A percentile compares a stretch with the other conserved stretches of the same genome.
Conservation (phyloP, 2,329 filamentous ascomycete species). For the Ampelomyces quisqualis region DNA sequence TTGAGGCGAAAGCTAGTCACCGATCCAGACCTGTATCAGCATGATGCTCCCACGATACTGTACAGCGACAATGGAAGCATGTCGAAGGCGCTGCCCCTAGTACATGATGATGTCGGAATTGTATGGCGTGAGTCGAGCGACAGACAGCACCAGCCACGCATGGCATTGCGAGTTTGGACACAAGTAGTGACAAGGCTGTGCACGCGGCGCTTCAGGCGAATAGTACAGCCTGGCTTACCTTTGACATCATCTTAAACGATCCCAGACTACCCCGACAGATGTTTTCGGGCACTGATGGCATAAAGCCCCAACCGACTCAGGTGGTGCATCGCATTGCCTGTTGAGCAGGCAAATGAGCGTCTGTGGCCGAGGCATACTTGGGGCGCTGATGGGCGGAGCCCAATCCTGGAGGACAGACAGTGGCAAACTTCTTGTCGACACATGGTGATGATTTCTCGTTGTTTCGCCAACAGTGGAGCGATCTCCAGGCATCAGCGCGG, state of each 20-base stretch:
- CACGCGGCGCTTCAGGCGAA: conserved; percentile 5
- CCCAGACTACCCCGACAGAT: too few relatives aligned
- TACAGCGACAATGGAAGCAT: too few relatives aligned
- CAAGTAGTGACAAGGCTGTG: conserved; percentile 2
- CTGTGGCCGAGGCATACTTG: conserved; percentile 2
- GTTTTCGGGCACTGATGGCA: too few relatives aligned
- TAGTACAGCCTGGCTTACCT: not conserved
- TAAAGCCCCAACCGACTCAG: too few relatives aligned
- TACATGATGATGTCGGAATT: too few relatives aligned
- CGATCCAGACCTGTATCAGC: too few relatives aligned
- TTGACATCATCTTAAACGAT: not conserved
- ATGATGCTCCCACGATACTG: not conserved
- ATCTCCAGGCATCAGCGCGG: not conserved
- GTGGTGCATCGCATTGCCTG: too few relatives aligned
- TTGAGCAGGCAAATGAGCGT: conserved; percentile 1
- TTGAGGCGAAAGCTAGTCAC: too few relatives aligned
- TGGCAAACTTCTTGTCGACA: not conserved
- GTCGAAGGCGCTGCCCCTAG: too few relatives aligned
- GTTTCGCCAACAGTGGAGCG: not conserved
- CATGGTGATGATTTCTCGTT: conserved; percentile 1
- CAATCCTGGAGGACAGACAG: not conserved
- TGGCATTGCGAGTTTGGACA: too few relatives aligned
- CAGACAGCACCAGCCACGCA: too few relatives aligned
- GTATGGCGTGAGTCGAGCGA: too few relatives aligned
- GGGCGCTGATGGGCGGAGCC: conserved; percentile 2